Conservation (phyloP, 1,139 yeast genomes). For the Hyphopichia burtonii region DNA sequence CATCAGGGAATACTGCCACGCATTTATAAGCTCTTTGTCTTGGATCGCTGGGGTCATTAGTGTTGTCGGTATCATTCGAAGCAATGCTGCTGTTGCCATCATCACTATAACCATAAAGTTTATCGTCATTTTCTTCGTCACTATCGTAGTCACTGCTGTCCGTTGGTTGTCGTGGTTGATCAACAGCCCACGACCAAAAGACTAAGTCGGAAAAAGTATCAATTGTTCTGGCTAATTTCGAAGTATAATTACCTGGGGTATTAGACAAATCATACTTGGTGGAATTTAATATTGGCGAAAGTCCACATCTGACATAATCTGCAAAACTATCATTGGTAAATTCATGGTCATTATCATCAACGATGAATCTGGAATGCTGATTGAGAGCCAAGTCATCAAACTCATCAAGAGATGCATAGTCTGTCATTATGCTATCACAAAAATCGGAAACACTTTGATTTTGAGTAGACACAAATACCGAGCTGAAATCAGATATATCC, state of each 20-base stretch:
- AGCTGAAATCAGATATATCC: conserved; percentile 1
- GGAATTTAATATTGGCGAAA: conserved; percentile 56
- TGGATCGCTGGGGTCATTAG: neutral
- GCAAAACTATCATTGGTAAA: conserved; percentile 33
- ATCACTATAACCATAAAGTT: conserved; percentile 2
- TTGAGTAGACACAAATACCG: conserved; percentile 11
- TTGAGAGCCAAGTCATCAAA: conserved; percentile 17
- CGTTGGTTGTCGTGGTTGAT: conserved; percentile 42
- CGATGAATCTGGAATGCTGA: conserved; percentile 38
- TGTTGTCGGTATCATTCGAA: conserved; percentile 1
- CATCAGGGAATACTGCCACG: conserved; percentile 48
- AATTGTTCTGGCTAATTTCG: conserved; percentile 12
- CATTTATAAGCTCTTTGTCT: conserved; percentile 52
- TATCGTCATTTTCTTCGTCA: neutral
- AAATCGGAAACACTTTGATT: conserved; percentile 6
- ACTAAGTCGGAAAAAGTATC: conserved; percentile 26
- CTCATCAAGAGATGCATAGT: conserved; percentile 2
- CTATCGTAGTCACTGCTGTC: conserved; percentile 3
- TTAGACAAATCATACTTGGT: conserved; percentile 22
- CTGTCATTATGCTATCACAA: conserved; percentile 8
- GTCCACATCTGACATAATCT: conserved; percentile 52
- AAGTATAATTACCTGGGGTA: conserved; percentile 9
- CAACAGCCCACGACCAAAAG: conserved; percentile 72
- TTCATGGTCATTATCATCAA: conserved; percentile 27
- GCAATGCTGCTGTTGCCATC: neutral